Evolutionary conservation across 2,329 filamentous ascomycete genomes (phyloP), one percentile per base, ranked within the genome.

Genomic region (Fusarium marasasianum): DNA sequence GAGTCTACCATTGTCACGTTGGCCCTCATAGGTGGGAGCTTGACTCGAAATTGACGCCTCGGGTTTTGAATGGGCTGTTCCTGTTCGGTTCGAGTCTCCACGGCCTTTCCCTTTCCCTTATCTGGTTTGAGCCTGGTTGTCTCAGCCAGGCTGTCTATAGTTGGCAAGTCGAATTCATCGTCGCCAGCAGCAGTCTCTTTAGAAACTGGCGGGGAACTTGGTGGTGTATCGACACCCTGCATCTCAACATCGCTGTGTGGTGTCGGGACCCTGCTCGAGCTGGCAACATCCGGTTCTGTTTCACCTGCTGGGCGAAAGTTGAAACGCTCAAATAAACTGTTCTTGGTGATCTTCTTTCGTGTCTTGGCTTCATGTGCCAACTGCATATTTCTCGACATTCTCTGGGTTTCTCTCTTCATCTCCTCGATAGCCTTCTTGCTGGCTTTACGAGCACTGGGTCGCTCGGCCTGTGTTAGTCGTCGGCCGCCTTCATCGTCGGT

Each of bases 351-450:
- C 84, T 94, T 97, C 86, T 96, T 98, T 82, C 93, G 95, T 4
- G 94, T 97, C 83, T 92, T 94, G 31, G 94, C 93, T 80, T 98
- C 92, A 81, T 98, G 95, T 3, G 93, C 91, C 55, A 99, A 88
- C 82, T 98, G 96, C 90, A 98, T 93, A 79, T 93, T 97, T 74
- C 96, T 90, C 75, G 90, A 92, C 84, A 99, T 90, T 37, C 96
- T 91, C 84, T 99, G 96, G 3, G 96, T 98, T 83, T 99, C 96
- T 66, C 94, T 90, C 77, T 93, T 93, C 92, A 99, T 98, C 76
- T 98, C 96, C 80, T 98, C 94, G 47, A 98, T 81, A 1, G 96
- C 96, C 83, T 95, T 98, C 84, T 96, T 98, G 85, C 95, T 96
- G 1, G 96, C 95, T 80, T 96, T 97, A 18, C 96, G 90, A 15